A percentile compares a stretch with the other conserved stretches of the same genome.
These are phyloP conservation scores for Tulasnella sp. DNA, from an alignment of 768 basidiomycete species.

Conservation along the genomic window DNA sequence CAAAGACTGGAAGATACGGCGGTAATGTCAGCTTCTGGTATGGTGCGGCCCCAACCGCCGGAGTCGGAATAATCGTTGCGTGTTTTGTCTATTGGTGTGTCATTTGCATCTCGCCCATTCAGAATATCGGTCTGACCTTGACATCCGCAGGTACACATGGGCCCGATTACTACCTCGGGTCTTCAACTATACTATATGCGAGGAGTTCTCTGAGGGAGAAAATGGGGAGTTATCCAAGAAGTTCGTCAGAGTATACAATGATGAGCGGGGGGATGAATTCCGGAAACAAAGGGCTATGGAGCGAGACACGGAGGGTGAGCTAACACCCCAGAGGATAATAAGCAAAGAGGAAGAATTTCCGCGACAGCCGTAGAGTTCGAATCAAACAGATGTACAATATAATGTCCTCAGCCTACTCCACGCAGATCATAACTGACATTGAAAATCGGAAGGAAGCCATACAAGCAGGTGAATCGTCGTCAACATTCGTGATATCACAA, in stretches of 20 bases:
- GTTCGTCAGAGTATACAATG: not conserved
- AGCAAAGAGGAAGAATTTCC: too few relatives aligned
- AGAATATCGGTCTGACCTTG: not conserved
- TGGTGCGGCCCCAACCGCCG: not conserved
- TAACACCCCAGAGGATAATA: not conserved
- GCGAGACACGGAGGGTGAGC: not conserved
- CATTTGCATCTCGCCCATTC: not conserved
- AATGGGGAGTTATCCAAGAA: constrained; percentile 2
- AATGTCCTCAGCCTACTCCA: too few relatives aligned
- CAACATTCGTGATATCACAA: too few relatives aligned
- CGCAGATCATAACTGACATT: too few relatives aligned
- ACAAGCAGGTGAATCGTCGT: too few relatives aligned
- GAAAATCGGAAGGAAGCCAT: too few relatives aligned
- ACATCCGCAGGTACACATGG: not conserved
- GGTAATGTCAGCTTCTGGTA: constrained; percentile 22
- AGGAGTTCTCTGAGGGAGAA: not conserved
- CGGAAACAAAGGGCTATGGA: not conserved
- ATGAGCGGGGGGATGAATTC: not conserved
- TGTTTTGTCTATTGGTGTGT: not conserved
- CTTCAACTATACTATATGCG: not conserved
- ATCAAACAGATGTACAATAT: too few relatives aligned
- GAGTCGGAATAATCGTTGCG: constrained; percentile 15
- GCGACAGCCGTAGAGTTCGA: too few relatives aligned
- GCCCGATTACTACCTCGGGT: not conserved
- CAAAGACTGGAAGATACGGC: constrained; percentile 14